Evolutionary conservation across 192 early-diverging fungal genomes (phyloP).

Genomic region (Coemansia erecta): DNA sequence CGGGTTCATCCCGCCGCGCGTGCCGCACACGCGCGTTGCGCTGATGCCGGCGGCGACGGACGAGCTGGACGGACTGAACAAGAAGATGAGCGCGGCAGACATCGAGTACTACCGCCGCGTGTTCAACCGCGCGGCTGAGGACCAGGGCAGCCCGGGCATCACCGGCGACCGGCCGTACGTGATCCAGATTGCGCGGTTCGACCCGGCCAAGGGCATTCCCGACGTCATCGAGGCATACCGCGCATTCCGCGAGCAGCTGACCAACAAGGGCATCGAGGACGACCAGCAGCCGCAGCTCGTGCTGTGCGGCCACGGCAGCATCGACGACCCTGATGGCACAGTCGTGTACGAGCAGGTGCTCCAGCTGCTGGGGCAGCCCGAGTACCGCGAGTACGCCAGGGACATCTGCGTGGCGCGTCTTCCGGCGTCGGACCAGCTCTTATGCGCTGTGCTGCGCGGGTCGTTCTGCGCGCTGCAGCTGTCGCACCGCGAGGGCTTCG

Average conservation of each 20-base stretch:
- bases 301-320: conserved; percentile 72
- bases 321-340: conserved; percentile 82
- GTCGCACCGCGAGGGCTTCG: conserved; percentile 79
- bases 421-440: conserved; percentile 76
- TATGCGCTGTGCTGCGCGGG: conserved; percentile 69
- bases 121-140: conserved; percentile 73
- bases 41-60: conserved; percentile 77
- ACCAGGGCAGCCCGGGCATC: conserved; percentile 64
- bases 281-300: conserved; percentile 67
- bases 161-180: conserved; percentile 68
- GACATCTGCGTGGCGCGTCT: conserved; percentile 65
- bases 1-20: conserved; percentile 68
- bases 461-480: conserved; percentile 74
- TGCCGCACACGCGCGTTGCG: conserved; percentile 64
- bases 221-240: conserved; percentile 71
- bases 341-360: conserved; percentile 63
- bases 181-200: conserved; percentile 79
- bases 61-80: conserved; percentile 81
- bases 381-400: conserved; percentile 54
- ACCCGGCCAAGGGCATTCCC: conserved; percentile 81
- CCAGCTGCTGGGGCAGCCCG: conserved; percentile 41
- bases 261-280: conserved; percentile 35
- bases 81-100: conserved; percentile 56
- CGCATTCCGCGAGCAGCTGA: conserved; percentile 59
- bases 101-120: conserved; percentile 69